Conservation (phyloP, 1,284 basidiomycete species). For the Ceratobasidium sp. region DNA sequence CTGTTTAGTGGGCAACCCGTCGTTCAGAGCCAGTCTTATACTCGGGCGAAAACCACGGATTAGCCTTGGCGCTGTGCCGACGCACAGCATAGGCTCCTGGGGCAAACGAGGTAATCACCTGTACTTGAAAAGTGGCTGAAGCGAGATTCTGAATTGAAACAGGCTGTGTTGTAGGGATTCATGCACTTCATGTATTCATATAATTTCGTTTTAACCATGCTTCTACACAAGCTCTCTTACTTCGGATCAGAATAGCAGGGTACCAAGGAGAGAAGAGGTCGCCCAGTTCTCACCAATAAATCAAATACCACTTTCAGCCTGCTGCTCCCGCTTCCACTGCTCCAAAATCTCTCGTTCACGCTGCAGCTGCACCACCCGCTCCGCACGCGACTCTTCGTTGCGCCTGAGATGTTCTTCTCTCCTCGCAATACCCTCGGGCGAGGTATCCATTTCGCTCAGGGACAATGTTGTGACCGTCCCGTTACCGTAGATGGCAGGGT, state of each 20-base stretch:
- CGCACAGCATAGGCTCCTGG: background rate
- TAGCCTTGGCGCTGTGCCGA: background rate
- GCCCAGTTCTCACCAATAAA: no score
- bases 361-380: background rate
- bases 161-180: no score
- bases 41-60: no score
- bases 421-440: slow-evolving; percentile 14
- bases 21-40: no score
- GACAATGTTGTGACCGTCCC: no score
- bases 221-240: no score
- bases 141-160: background rate
- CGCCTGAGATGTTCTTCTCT: slow-evolving; percentile 7
- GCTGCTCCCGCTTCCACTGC: slow-evolving; percentile 34
- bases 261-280: no score
- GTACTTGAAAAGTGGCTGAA: background rate
- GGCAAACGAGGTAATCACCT: background rate
- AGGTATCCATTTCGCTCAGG: no score
- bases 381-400: background rate
- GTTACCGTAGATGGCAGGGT: slow-evolving; percentile 17
- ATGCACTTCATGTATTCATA: no score
- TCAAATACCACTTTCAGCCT: background rate
- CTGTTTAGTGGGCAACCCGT: no score
- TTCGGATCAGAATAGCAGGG: no score
- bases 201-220: no score
- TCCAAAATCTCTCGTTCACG: slow-evolving; percentile 27